Base-by-base conservation (phyloP, 2,329 filamentous ascomycete genomes). In the Sclerotiophoma versabilis region DNA sequence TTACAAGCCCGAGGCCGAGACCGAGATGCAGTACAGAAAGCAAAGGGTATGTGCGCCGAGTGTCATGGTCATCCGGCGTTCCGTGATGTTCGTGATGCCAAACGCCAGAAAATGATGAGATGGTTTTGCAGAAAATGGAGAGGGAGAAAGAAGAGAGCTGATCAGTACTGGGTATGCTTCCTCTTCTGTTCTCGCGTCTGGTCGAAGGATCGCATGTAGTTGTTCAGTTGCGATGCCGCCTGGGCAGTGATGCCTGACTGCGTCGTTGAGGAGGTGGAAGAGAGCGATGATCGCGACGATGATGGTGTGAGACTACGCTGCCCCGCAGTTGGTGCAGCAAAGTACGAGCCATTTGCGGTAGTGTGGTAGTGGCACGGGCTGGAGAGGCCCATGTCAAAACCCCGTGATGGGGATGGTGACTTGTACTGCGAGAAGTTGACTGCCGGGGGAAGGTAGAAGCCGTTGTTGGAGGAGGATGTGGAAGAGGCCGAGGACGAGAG, bases 171-270 rank as follows among this genome's bases (percentile, higher is more conserved):
- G 11, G 70, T 75, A 58, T 69, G 69, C 65, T 77, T 68, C 64
- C 79, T 75, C 70, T 78, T 78, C 49, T 74, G 67, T 83, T 78
- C 86, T 76, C 90, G 84, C 53, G 89, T 87, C 63, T 92, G 90
- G 76, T 97, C 93, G 73, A 97, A 96, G 2, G 90, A 92, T 71
- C 89, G 90, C 63, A 91, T 90, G 76, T 97, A 97, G 63, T 89
- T 88, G 71, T 88, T 87, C 29, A 97, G 84, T 74, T 96, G 92
- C 75, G 85, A 87, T 67, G 86, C 87, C 23, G 90, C 88, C 75
- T 90, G 89, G 61, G 90, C 87, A 3, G 92, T 92, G 60, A 96
- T 80, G 64, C 81, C 81, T 19, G 75, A 75, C 37, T 52, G 62
- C 76, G 46, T 79, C 81, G 70, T 66, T 7, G 69, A 69, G 75